Evolutionary conservation across 805 yeast genomes (phyloP).

Genomic region (Ogataea minuta): DNA sequence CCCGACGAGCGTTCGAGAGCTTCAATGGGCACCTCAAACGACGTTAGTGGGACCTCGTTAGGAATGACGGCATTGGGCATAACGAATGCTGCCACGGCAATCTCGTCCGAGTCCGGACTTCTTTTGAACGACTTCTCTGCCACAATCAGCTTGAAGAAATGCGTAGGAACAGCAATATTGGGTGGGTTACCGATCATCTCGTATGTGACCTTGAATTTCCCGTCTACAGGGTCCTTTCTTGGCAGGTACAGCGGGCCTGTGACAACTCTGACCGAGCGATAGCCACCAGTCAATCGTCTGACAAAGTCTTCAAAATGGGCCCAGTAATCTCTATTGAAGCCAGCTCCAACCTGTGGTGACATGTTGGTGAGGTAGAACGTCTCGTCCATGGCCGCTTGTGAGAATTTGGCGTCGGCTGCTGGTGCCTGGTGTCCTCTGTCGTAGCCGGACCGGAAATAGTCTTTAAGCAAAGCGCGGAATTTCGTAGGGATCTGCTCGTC

Average conservation of each 20-base stretch:
- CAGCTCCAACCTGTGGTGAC: slow-evolving; percentile 97
- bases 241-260: slow-evolving; percentile 96
- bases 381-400: slow-evolving; percentile 91
- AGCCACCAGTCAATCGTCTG: slow-evolving; percentile 69
- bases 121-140: slow-evolving; percentile 60
- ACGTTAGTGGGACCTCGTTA: slow-evolving; percentile 65
- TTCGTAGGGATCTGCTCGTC: slow-evolving; percentile 75
- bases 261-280: slow-evolving; percentile 75
- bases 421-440: slow-evolving; percentile 98
- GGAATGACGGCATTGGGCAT: slow-evolving; percentile 82
- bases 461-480: slow-evolving; percentile 75
- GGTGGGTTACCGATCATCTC: slow-evolving; percentile 98
- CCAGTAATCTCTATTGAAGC: slow-evolving; percentile 97
- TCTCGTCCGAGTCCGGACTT: slow-evolving; percentile 37
- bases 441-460: slow-evolving; percentile 92
- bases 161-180: slow-evolving; percentile 94
- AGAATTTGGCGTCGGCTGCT: slow-evolving; percentile 93
- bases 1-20: slow-evolving; percentile 89
- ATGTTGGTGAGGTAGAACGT: slow-evolving; percentile 88
- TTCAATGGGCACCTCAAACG: slow-evolving; percentile 84
- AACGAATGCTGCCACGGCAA: slow-evolving; percentile 90
- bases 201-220: slow-evolving; percentile 79
- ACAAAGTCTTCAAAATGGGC: slow-evolving; percentile 92
- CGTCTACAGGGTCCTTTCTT: slow-evolving; percentile 65
- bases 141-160: slow-evolving; percentile 85